Percentiles rank a stretch among this genome's conserved stretches.
These are phyloP conservation scores for Durio zibethinus DNA, from an alignment of 345 rosid species.

Conservation along the genomic window DNA sequence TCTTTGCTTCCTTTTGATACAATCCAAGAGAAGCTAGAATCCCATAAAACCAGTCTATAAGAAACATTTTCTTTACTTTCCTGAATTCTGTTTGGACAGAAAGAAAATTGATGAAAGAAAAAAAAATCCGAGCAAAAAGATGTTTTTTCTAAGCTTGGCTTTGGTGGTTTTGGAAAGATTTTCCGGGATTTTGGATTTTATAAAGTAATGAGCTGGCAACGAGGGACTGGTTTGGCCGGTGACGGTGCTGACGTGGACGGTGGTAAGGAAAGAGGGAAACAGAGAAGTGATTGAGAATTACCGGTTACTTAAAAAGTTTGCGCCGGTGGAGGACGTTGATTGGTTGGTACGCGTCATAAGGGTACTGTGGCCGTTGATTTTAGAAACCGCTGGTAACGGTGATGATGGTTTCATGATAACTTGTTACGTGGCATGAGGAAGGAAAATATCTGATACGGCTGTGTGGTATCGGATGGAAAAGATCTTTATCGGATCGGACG, in stretches of 20 bases:
- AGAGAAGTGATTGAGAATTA: background rate
- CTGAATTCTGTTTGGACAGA: background rate
- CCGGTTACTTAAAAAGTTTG: background rate
- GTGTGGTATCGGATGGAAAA: too few relatives aligned
- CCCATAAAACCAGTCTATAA: conserved; percentile 18
- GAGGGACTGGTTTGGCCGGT: background rate
- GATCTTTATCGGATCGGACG: background rate
- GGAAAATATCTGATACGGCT: background rate
- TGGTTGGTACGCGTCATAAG: conserved; percentile 7
- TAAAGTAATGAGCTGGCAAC: background rate
- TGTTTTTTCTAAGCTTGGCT: background rate
- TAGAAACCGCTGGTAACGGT: background rate
- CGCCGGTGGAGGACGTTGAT: background rate
- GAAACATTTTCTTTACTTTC: background rate
- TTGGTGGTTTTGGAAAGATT: background rate
- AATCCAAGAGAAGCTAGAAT: conserved; percentile 14
- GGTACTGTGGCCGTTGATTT: background rate
- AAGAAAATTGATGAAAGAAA: background rate
- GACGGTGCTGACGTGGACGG: background rate
- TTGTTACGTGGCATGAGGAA: background rate
- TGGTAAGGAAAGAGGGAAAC: background rate
- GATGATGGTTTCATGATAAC: background rate
- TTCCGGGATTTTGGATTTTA: background rate
- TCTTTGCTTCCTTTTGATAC: conserved; percentile 20
- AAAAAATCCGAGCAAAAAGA: background rate